phyloP scores from a whole-genome alignment of 2,329 filamentous ascomycete species.

The Talaromyces sp. region DNA sequence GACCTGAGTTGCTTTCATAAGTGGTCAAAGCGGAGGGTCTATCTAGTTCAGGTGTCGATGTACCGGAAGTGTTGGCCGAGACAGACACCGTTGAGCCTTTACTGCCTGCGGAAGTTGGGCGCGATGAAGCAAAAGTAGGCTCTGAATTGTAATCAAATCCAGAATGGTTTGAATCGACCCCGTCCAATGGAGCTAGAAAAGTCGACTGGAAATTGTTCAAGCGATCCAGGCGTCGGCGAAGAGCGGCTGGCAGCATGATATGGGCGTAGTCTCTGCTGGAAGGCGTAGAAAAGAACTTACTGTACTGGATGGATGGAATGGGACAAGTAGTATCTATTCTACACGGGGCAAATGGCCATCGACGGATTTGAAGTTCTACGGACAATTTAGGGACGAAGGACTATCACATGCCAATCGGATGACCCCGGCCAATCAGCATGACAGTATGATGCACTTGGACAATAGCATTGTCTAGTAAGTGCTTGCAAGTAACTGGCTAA shows the following conservation, averaged over 20 bases:
- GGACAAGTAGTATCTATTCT: not conserved
- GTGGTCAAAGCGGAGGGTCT: constrained; percentile 14
- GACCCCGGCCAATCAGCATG: not conserved
- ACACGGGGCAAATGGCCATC: not conserved
- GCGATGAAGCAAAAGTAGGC: constrained; percentile 6
- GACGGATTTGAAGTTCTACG: not conserved
- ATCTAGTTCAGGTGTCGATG: constrained; percentile 15
- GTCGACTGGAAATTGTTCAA: constrained; percentile 23
- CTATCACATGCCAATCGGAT: constrained; percentile 5
- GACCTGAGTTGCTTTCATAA: constrained; percentile 31
- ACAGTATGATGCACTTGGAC: not conserved
- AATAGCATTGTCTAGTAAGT: not conserved
- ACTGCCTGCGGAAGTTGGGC: constrained; percentile 23
- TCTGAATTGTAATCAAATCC: constrained; percentile 5
- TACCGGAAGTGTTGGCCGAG: constrained; percentile 18
- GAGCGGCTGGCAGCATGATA: constrained; percentile 25
- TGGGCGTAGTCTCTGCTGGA: not conserved
- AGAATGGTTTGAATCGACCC: not conserved
- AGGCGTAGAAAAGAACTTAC: not conserved
- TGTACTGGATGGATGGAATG: not conserved
- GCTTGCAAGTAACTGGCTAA: too few relatives aligned
- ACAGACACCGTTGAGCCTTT: constrained; percentile 23
- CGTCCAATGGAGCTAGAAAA: constrained; percentile 1
- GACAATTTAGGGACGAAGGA: not conserved
- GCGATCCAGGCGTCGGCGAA: constrained; percentile 28